Base-by-base conservation (phyloP, 352 stramenopile species). In the Globisporangium parvum region DNA sequence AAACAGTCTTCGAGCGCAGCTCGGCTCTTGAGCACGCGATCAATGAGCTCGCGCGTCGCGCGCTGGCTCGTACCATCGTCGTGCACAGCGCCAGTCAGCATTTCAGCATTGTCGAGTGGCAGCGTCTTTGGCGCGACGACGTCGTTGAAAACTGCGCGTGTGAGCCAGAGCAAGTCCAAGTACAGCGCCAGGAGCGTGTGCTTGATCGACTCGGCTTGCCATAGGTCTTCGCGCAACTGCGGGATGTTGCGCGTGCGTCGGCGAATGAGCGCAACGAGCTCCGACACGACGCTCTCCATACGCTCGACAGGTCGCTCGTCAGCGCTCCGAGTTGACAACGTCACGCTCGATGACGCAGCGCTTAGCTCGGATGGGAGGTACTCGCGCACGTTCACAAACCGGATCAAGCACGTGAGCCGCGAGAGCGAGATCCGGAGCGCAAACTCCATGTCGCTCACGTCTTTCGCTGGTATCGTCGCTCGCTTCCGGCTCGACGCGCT, bases 121-220 rank as follows among this genome's bases (percentile, higher is more conserved):
- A 31, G 53, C 9, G 58, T 54, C 14, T 41, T 70, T 52, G 47
- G 62, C 15, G 46, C 70, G 47, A 75, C 49, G 0, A 24, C 50
- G 28, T 73, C 71, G 45, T 77, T 74, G 24, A 95, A 93, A 0
- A 95, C 57, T 26, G 80, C 75, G 18, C 39, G 60, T 20, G 75
- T 85, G n/a, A 73, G 62, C 85, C 85, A 95, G 17, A 95, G 60
- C 4, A 95, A 50, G 40, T 93, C 80, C 3, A 69, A 74, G 58
- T 90, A 88, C 41, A 95, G 59, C 50, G 91, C 76, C 45, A 69
- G 76, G 37, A 93, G 39, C 14, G 73, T 64, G 39, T 77, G 73
- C 62, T 80, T 88, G 63, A 94, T 73, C 11, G 73, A 77, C 45
- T 89, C 82, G 6, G 70, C 59, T 21, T 87, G 50, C 4, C 73